Conservation (phyloP, 2,329 filamentous ascomycete genomes). For the Mariannaea elegans region DNA sequence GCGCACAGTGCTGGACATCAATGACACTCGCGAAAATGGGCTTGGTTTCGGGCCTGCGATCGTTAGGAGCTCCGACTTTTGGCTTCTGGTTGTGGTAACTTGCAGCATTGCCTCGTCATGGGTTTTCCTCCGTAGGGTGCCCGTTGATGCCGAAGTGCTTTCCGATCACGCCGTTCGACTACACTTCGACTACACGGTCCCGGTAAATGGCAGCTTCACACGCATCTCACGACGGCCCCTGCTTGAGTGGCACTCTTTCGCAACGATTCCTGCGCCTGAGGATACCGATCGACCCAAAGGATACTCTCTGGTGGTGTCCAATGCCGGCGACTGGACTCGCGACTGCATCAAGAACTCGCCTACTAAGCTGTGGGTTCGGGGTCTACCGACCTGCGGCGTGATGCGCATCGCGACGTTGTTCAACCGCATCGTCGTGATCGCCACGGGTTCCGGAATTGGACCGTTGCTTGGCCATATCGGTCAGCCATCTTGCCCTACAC, state of each 20-base stretch:
- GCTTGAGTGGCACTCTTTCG: constrained; percentile 79
- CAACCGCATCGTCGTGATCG: constrained; percentile 70
- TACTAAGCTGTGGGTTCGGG: constrained; percentile 71
- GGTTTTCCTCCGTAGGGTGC: constrained; percentile 74
- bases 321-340: constrained; percentile 79
- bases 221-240: constrained; percentile 71
- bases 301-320: constrained; percentile 76
- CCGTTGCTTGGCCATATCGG: constrained; percentile 70
- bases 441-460: constrained; percentile 78
- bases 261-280: constrained; percentile 70
- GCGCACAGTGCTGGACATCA: constrained; percentile 65
- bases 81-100: constrained; percentile 73
- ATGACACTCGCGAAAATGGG: constrained; percentile 50
- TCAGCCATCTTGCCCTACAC: constrained; percentile 57
- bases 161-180: constrained; percentile 78
- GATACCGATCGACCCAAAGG: constrained; percentile 47
- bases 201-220: constrained; percentile 56
- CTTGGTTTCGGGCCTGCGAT: constrained; percentile 48
- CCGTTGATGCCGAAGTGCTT: constrained; percentile 71
- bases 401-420: constrained; percentile 74
- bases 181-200: constrained; percentile 71
- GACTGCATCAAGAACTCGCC: constrained; percentile 70
- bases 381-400: constrained; percentile 72
- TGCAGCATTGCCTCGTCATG: constrained; percentile 75
- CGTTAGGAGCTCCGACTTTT: constrained; percentile 61